Conservation (phyloP, 1,284 basidiomycete species). For the Cryptococcus sp. region DNA sequence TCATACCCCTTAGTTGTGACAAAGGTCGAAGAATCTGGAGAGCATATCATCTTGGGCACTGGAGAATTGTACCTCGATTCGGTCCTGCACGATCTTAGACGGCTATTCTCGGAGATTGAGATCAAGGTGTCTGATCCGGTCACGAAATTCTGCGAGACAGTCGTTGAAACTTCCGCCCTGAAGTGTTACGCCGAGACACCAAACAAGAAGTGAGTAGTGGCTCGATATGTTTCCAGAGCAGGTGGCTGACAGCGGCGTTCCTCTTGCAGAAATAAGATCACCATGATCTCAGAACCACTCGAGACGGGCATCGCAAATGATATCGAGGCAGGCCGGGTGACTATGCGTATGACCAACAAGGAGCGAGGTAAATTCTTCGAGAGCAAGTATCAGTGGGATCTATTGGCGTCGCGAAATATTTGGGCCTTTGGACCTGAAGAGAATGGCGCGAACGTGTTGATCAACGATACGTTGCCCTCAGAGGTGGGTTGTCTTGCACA, state of each 20-base stretch:
- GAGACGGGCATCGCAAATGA: slow-evolving; percentile 93
- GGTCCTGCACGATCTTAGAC: slow-evolving; percentile 92
- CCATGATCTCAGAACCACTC: slow-evolving; percentile 95
- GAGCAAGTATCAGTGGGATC: slow-evolving; percentile 96
- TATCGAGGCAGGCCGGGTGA: slow-evolving; percentile 85
- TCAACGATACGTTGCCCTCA: slow-evolving; percentile 94
- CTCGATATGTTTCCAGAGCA: not conserved
- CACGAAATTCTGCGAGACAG: slow-evolving; percentile 97
- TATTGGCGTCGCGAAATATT: slow-evolving; percentile 94
- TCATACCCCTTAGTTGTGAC: slow-evolving; percentile 92
- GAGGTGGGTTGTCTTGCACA: slow-evolving; percentile 60
- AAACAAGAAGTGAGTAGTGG: slow-evolving; percentile 82
- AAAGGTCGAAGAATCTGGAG: slow-evolving; percentile 97
- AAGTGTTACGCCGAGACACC: slow-evolving; percentile 99
- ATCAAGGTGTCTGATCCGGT: slow-evolving; percentile 99
- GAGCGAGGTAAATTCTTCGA: slow-evolving; percentile 92
- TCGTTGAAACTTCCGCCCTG: slow-evolving; percentile 93
- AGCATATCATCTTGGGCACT: slow-evolving; percentile 95
- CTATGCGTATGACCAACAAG: slow-evolving; percentile 89
- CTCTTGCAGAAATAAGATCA: slow-evolving; percentile 78
- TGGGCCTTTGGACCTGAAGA: slow-evolving; percentile 99
- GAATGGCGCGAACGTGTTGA: slow-evolving; percentile 84
- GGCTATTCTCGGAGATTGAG: slow-evolving; percentile 95
- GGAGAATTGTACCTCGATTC: slow-evolving; percentile 97
- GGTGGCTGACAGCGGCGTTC: too few species aligned